Evolutionary conservation across 768 basidiomycete species (phyloP), one percentile per base, ranked within the genome.

Genomic region (Leccinum uliginosum): DNA sequence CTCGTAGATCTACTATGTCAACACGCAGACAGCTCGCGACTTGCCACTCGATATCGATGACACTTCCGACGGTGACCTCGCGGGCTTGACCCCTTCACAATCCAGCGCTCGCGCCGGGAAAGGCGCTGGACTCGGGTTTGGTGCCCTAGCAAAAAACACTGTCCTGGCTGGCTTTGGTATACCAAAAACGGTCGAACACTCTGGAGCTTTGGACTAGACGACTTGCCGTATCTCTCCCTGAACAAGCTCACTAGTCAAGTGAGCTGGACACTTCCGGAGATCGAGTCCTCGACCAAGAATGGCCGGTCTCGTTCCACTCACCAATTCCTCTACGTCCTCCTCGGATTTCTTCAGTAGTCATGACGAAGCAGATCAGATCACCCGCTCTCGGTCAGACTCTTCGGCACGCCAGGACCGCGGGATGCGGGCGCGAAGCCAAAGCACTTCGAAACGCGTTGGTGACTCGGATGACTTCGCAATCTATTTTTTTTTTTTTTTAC

Each of bases 1-100:
- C 21, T n/a, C 29, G 51, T 54, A 97, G 94, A 93, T 99, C 69
- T 95, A 86, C 77, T 99, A 98, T 74, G 82, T 92, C 60, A 99
- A 98, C 67, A 92, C 91, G 2, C 82, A 89, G 62, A 92, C 90
- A 6, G 90, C 93, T 26, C 82, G 86, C 62, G 91, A 97, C 63
- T 74, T 96, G n/a, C 94, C 94, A 23, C 76, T 77, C 48, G 89
- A 91, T 66, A 74, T 78, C 11, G 86, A 89, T 50, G 86, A 87
- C 47, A 71, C 76, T 34, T 81, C 84, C 1, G 85, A 87, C 57
- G 79, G 76, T 32, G 86, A 87, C 56, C 75, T 87, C 40, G 82
- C 81, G 49, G 82, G 80, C 11, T 71, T 86, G 50, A 76, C 83
- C 23, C 46, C 66, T 30, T 81, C 85, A 2, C 82, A 82, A 60